A percentile compares a stretch with the other conserved stretches of the same genome.
These are phyloP conservation scores for Corymbia citriodora DNA, from an alignment of 441 rosid genomes.

Conservation along the genomic window DNA sequence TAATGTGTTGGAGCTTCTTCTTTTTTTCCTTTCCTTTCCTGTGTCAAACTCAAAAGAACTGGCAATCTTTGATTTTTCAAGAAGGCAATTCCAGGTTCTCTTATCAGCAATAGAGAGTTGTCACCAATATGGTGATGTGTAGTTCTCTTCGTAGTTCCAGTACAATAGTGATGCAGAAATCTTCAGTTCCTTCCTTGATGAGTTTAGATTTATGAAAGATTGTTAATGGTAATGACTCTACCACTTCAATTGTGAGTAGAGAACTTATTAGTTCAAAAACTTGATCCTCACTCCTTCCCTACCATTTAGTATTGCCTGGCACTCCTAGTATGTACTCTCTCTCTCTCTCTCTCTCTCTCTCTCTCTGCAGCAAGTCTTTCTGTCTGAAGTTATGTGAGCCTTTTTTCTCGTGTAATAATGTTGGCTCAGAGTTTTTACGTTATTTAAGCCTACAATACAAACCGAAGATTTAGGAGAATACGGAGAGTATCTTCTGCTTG, in stretches of 20 bases:
- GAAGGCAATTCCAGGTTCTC: neutral
- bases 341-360: neutral
- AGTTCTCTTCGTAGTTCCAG: neutral
- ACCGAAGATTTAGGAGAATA: neutral
- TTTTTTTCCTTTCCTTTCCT: neutral
- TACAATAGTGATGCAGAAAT: neutral
- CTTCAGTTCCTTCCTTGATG: neutral
- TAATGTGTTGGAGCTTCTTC: neutral
- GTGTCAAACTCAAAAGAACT: neutral
- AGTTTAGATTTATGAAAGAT: neutral
- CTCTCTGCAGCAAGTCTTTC: neutral
- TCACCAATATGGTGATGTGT: neutral
- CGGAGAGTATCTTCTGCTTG: neutral
- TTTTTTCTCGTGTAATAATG: neutral
- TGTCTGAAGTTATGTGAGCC: neutral
- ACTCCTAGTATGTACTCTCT: neutral
- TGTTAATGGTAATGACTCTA: neutral
- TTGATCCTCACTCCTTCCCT: neutral
- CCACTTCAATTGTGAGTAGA: neutral
- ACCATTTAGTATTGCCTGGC: neutral
- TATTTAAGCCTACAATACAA: neutral
- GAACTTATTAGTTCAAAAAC: neutral
- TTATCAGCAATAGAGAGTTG: neutral
- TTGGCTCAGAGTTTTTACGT: neutral
- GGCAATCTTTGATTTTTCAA: neutral